These are phyloP conservation scores for Leccinellum albellum DNA, from an alignment of 768 basidiomycete species.

Conservation along the genomic window DNA sequence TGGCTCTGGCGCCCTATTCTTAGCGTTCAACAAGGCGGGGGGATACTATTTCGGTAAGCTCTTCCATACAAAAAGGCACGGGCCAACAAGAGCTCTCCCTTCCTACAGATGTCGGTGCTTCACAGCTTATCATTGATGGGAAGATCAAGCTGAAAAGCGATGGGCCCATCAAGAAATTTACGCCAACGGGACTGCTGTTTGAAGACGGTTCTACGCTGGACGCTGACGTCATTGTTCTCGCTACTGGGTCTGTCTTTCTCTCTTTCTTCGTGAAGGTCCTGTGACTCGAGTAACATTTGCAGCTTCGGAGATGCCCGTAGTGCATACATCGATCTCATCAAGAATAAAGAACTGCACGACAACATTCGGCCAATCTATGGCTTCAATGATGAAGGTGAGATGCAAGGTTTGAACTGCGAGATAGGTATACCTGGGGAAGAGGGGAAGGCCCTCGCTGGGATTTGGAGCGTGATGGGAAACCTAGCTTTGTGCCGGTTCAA, in stretches of 20 bases:
- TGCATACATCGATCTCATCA: slow-evolving; percentile 18
- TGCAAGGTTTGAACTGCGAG: slow-evolving; percentile 37
- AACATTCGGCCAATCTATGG: slow-evolving; percentile 30
- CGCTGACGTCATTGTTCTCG: slow-evolving; percentile 40
- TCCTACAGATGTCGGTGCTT: slow-evolving; percentile 36
- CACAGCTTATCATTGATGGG: slow-evolving; percentile 41
- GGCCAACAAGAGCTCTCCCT: not conserved
- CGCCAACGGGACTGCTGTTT: slow-evolving; percentile 19
- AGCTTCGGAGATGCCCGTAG: slow-evolving; percentile 22
- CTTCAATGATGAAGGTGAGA: slow-evolving; percentile 30
- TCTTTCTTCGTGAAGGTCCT: not conserved
- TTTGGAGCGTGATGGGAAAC: slow-evolving; percentile 65
- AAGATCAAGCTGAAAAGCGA: slow-evolving; percentile 43
- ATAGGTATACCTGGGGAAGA: slow-evolving; percentile 37
- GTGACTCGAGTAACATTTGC: not conserved
- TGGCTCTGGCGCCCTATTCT: slow-evolving; percentile 46
- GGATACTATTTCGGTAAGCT: slow-evolving; percentile 64
- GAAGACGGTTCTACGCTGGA: slow-evolving; percentile 36
- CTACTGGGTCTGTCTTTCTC: slow-evolving; percentile 25
- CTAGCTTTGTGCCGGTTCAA: slow-evolving; percentile 61
- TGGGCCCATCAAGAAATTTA: slow-evolving; percentile 33
- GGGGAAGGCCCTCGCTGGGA: slow-evolving; percentile 15
- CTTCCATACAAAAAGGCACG: not conserved
- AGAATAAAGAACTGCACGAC: slow-evolving; percentile 15
- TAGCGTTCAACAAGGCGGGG: slow-evolving; percentile 48